Conservation (phyloP, 2,329 filamentous ascomycete species). For the Elsinoe necatrix region DNA sequence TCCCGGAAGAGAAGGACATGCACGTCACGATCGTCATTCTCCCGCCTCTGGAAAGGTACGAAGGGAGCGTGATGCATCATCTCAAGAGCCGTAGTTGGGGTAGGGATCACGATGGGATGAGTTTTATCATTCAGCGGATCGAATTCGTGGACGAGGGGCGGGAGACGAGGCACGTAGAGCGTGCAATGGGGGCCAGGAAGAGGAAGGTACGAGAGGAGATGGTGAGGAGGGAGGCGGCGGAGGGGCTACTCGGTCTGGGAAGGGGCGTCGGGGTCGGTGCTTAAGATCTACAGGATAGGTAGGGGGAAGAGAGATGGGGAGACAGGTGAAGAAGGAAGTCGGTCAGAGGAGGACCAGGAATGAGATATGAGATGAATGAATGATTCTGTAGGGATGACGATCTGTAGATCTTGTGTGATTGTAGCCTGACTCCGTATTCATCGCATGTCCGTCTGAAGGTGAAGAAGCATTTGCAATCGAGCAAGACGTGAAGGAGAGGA, state of each 20-base stretch:
- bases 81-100: slow-evolving; percentile 76
- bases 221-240: slow-evolving; percentile 28
- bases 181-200: slow-evolving; percentile 41
- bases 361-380: neutral
- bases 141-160: slow-evolving; percentile 76
- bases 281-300: neutral
- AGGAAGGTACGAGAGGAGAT: slow-evolving; percentile 39
- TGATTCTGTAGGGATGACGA: neutral
- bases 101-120: slow-evolving; percentile 72
- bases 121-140: slow-evolving; percentile 73
- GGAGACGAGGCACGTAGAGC: slow-evolving; percentile 38
- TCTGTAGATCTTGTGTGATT: too few relatives aligned
- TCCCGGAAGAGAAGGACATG: slow-evolving; percentile 64
- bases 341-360: neutral
- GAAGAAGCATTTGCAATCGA: too few relatives aligned
- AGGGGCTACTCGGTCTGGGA: slow-evolving; percentile 17
- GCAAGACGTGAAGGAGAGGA: too few relatives aligned
- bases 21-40: slow-evolving; percentile 82
- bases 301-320: too few relatives aligned
- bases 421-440: too few relatives aligned
- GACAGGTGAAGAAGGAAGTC: too few relatives aligned
- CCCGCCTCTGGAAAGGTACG: slow-evolving; percentile 69
- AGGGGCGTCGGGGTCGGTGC: slow-evolving; percentile 14
- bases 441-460: too few relatives aligned
- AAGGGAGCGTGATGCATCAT: slow-evolving; percentile 66